Conservation (phyloP, 2,329 filamentous ascomycete genomes). For the Ceratocystis cacaofunesta region DNA sequence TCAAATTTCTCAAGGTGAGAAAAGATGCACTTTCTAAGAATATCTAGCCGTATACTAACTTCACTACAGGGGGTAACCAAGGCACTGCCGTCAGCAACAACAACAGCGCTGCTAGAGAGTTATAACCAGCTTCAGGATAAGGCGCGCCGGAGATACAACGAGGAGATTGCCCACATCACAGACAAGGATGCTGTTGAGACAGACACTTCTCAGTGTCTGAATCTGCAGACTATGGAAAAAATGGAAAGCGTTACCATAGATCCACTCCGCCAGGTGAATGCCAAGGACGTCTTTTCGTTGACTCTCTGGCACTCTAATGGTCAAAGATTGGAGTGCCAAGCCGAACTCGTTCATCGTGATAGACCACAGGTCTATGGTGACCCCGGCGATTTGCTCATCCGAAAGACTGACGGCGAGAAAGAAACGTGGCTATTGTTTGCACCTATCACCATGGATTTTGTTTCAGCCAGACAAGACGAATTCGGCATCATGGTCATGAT, state of each 20-base stretch:
- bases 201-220: slow-evolving; percentile 64
- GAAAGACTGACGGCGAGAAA: slow-evolving; percentile 65
- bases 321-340: slow-evolving; percentile 74
- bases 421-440: slow-evolving; percentile 76
- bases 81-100: slow-evolving; percentile 34
- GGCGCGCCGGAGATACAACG: slow-evolving; percentile 47
- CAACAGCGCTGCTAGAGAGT: slow-evolving; percentile 27
- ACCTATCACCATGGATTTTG: slow-evolving; percentile 56
- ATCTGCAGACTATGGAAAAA: slow-evolving; percentile 61
- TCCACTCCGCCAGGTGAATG: slow-evolving; percentile 64
- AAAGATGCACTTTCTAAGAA: neutral
- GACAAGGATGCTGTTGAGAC: slow-evolving; percentile 79
- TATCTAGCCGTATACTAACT: neutral
- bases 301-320: slow-evolving; percentile 77
- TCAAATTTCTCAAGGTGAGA: slow-evolving; percentile 62
- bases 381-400: slow-evolving; percentile 75
- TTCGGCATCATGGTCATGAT: slow-evolving; percentile 78
- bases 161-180: slow-evolving; percentile 56
- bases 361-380: slow-evolving; percentile 51
- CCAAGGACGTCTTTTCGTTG: slow-evolving; percentile 79
- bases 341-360: slow-evolving; percentile 77
- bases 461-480: slow-evolving; percentile 66
- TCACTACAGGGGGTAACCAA: slow-evolving; percentile 39
- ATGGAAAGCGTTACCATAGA: slow-evolving; percentile 59
- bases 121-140: slow-evolving; percentile 64